Conservation (phyloP, 1,284 basidiomycete species). For the Trichosporon inkin region DNA sequence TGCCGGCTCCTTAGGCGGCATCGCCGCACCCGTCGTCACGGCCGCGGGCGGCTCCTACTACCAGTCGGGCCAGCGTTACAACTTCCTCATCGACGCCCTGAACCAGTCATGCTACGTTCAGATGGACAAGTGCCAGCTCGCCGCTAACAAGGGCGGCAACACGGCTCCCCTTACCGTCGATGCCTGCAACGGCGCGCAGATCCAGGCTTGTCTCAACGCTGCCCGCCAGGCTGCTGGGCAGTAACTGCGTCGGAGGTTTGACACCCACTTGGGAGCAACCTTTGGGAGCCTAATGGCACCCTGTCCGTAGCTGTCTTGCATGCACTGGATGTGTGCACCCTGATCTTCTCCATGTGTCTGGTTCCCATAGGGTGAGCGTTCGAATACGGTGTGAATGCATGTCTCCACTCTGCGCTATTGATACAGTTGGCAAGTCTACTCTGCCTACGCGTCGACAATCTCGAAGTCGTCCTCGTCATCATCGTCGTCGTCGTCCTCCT, state of each 20-base stretch:
- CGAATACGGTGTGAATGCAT: background rate
- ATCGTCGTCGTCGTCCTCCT: constrained; percentile 13
- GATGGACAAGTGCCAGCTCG: constrained; percentile 28
- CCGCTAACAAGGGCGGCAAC: constrained; percentile 28
- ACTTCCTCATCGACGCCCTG: constrained; percentile 29
- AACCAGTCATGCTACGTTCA: constrained; percentile 30
- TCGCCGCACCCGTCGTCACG: constrained; percentile 29
- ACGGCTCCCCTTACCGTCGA: constrained; percentile 24
- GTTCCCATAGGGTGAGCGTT: too few relatives aligned
- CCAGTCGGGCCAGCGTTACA: constrained; percentile 21
- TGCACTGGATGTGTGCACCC: constrained; percentile 3
- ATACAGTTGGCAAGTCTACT: background rate
- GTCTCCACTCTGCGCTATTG: background rate
- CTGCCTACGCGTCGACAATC: constrained; percentile 5
- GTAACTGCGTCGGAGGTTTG: background rate
- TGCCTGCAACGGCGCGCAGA: constrained; percentile 22
- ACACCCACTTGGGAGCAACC: too few relatives aligned
- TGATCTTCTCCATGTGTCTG: too few relatives aligned
- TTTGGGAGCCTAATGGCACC: too few relatives aligned
- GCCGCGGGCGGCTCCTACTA: constrained; percentile 9
- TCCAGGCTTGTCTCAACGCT: constrained; percentile 7
- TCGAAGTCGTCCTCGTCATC: constrained; percentile 25
- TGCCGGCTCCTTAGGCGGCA: constrained; percentile 29
- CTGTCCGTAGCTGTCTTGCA: background rate
- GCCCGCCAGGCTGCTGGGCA: constrained; percentile 1